These are phyloP conservation scores for Apiospora marii DNA, from an alignment of 2,329 filamentous ascomycete genomes.

Conservation along the genomic window DNA sequence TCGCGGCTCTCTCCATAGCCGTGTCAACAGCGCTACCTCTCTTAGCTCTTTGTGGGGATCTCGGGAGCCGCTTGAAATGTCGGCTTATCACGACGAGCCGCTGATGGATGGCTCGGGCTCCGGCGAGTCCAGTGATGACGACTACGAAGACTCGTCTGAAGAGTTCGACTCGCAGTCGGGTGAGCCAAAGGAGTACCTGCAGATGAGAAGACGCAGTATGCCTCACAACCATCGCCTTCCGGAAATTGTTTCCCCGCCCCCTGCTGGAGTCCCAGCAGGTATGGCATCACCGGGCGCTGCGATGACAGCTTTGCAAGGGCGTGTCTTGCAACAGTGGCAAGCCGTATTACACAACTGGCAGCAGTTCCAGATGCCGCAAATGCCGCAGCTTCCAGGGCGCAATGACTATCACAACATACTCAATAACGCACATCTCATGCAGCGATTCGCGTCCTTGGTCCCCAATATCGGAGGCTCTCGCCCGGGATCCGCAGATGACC, in stretches of 20 bases:
- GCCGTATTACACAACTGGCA: conserved; percentile 73
- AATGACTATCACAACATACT: conserved; percentile 76
- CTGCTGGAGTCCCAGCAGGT: conserved; percentile 44
- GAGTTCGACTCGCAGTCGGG: conserved; percentile 39
- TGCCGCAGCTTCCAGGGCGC: conserved; percentile 66
- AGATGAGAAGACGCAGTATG: conserved; percentile 47
- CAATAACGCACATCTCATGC: conserved; percentile 67
- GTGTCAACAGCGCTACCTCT: conserved; percentile 72
- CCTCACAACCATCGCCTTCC: conserved; percentile 33
- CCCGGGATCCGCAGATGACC: conserved; percentile 55
- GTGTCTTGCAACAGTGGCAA: conserved; percentile 80
- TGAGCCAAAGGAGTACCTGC: conserved; percentile 49
- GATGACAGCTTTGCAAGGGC: conserved; percentile 75
- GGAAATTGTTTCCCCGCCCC: conserved; percentile 34
- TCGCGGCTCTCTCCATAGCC: conserved; percentile 65
- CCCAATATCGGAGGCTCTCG: conserved; percentile 66
- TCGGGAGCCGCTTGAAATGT: conserved; percentile 61
- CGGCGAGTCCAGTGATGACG: conserved; percentile 45
- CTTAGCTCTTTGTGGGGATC: conserved; percentile 73
- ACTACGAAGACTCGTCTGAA: conserved; percentile 46
- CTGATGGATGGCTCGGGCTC: conserved; percentile 52
- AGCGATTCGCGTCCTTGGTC: conserved; percentile 75
- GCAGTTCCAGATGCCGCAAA: conserved; percentile 66
- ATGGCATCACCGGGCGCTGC: conserved; percentile 67
- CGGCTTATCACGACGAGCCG: conserved; percentile 44